Evolutionary conservation across 495 filamentous ascomycete species (phyloP), one percentile per base, ranked within the genome.

Genomic region (Ascobolus immersus): DNA sequence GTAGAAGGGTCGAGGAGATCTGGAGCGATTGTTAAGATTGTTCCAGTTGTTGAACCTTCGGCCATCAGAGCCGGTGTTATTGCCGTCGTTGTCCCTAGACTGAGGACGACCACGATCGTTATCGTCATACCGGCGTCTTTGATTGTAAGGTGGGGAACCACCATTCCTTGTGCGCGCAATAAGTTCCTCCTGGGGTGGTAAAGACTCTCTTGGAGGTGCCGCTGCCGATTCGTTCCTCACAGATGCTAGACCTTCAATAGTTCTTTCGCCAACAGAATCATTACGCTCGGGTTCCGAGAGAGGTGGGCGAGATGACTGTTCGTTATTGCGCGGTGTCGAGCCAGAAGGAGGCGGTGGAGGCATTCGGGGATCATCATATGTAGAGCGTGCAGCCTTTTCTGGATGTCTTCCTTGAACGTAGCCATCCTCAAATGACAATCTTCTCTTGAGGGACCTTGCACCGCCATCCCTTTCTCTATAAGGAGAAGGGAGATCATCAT

Each of bases 381-480:
- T 21, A 21, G 21, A 26, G 19, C 38, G 38, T n/a, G 34, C 27
- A 22, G 38, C 29, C 32, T 40, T 40, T 9, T 24, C 28, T 28
- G 34, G 28, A 32, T 26, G 46, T 15, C 44, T 39, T 35, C 42
- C 42, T 30, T 36, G 37, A 41, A 40, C 40, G 22, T 50, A 38
- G 17, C 46, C 42, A 21, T 50, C 47, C 15, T 46, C 39, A 28
- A 41, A 39, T 24, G 47, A 34, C 23, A 47, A 25, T 23, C 47
- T 48, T 29, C 47, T 45, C 33, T 50, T 50, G 12, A 49, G 34
- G 21, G 23, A 9, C 20, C 17, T 33, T 28, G 36, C 36, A 35
- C 41, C 46, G 29, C 44, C 44, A 28, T 45, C 38, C 10, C 23
- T 24, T 33, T 42, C 46, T 4, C 44, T 43, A 22, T n/a, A n/a